These are phyloP conservation scores for Pleurozium schreberi DNA, from an alignment of 225 moss, liverwort and hornwort species.

Conservation along the genomic window DNA sequence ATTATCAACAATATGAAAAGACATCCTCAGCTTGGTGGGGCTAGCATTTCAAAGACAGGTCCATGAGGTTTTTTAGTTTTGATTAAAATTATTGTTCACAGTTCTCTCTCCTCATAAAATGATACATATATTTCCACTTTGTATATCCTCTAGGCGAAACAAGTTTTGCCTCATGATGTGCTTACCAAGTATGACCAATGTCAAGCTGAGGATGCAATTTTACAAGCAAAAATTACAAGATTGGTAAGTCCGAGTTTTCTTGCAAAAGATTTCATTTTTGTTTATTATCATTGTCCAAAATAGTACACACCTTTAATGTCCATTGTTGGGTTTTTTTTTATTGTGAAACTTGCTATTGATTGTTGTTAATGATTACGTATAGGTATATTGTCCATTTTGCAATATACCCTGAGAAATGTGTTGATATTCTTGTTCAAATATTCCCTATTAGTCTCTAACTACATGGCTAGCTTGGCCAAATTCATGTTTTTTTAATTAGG, in stretches of 20 bases:
- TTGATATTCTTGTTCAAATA: too few species aligned
- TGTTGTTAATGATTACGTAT: not conserved
- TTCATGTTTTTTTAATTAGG: not conserved
- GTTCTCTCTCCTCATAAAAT: not conserved
- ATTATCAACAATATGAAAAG: too few species aligned
- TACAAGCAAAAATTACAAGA: conserved; percentile 48
- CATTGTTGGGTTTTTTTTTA: not conserved
- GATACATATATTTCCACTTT: not conserved
- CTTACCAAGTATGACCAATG: conserved; percentile 64
- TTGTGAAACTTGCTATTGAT: not conserved
- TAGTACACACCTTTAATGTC: not conserved
- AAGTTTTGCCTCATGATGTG: conserved; percentile 42
- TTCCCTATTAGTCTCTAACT: too few species aligned
- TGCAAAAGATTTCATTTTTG: not conserved
- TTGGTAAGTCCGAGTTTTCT: conserved; percentile 23
- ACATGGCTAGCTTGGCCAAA: too few species aligned
- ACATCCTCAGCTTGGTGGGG: too few species aligned
- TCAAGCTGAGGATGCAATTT: conserved; percentile 64
- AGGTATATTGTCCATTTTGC: conserved; percentile 72
- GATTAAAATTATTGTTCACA: too few species aligned
- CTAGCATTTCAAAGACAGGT: too few species aligned
- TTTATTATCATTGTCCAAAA: not conserved
- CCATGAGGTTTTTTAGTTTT: too few species aligned
- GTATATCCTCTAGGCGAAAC: conserved; percentile 25
- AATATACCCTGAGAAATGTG: conserved; percentile 25